A percentile compares a stretch with the other conserved stretches of the same genome.
phyloP scores from a whole-genome alignment of 2,329 filamentous ascomycete species.

The Stagonosporopsis vannaccii region DNA sequence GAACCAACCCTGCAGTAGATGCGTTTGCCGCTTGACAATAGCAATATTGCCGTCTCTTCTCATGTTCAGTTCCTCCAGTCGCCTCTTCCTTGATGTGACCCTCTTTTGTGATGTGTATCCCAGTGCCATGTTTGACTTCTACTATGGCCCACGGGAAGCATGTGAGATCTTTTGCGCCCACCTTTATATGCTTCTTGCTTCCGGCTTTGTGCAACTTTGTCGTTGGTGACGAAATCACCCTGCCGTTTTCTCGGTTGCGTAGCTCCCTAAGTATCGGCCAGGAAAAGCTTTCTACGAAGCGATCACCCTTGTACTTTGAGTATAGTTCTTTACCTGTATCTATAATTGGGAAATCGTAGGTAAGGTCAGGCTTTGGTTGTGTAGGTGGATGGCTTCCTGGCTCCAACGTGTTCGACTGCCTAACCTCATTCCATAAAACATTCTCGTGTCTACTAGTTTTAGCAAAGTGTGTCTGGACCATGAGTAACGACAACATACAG shows the following conservation, averaged over 20 bases:
- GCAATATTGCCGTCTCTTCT: not conserved
- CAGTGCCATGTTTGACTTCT: not conserved
- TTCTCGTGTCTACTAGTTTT: not conserved
- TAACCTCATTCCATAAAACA: not conserved
- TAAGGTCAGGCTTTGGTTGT: not conserved
- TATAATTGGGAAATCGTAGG: not conserved
- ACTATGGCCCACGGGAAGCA: not conserved
- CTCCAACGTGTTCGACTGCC: too few relatives aligned
- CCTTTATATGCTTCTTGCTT: not conserved
- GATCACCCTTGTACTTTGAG: not conserved
- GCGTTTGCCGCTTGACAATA: not conserved
- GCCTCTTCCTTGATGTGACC: not conserved
- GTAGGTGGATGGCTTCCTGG: too few relatives aligned
- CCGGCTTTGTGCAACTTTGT: not conserved
- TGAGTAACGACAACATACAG: not conserved
- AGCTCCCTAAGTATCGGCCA: not conserved
- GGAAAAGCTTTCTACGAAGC: not conserved
- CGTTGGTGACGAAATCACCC: not conserved
- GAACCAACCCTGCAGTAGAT: not conserved
- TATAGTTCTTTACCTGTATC: not conserved
- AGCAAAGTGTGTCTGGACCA: not conserved
- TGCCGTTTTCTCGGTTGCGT: not conserved
- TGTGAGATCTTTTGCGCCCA: not conserved
- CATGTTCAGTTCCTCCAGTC: not conserved
- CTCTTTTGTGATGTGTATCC: not conserved